A percentile compares a stretch with the other conserved stretches of the same genome.
Evolutionary conservation across 2,329 filamentous ascomycete species (phyloP).

Genomic region (Endocalyx cinctus): DNA sequence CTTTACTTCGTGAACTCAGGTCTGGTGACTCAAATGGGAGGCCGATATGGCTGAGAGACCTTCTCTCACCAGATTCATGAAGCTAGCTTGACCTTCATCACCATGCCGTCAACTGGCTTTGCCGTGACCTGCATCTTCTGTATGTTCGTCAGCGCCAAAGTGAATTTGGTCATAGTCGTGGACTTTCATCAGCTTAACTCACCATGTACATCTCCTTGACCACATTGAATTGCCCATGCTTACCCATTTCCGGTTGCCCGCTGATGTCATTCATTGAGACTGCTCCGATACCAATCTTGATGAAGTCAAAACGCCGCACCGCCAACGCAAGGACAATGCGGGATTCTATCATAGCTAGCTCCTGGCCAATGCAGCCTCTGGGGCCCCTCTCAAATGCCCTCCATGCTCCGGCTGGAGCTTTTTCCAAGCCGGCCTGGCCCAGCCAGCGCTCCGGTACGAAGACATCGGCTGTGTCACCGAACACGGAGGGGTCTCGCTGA

Average conservation of each 20-base stretch:
- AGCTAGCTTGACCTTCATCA: constrained; percentile 10
- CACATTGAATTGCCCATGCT: not conserved
- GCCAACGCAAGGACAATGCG: constrained; percentile 9
- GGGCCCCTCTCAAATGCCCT: constrained; percentile 40
- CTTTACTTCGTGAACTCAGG: too few species aligned
- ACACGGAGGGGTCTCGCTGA: constrained; percentile 16
- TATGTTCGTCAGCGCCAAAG: not conserved
- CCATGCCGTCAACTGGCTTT: constrained; percentile 12
- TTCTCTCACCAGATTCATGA: too few species aligned
- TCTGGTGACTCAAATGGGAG: too few species aligned
- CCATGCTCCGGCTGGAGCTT: constrained; percentile 7
- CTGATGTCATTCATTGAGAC: not conserved
- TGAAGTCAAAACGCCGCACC: constrained; percentile 7
- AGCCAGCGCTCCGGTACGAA: constrained; percentile 25
- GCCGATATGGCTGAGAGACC: too few species aligned
- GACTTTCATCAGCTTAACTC: not conserved
- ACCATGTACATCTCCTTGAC: constrained; percentile 1
- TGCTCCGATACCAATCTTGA: constrained; percentile 5
- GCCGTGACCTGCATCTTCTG: constrained; percentile 8
- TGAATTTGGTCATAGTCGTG: not conserved
- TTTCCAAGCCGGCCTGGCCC: constrained; percentile 1
- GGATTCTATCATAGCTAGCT: constrained; percentile 33
- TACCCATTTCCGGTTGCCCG: not conserved
- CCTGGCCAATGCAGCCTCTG: constrained; percentile 47
- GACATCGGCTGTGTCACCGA: constrained; percentile 15